A percentile compares a stretch with the other conserved stretches of the same genome.
phyloP scores from a whole-genome alignment of 805 yeast species.

The Saccharomycopsis amapae region DNA sequence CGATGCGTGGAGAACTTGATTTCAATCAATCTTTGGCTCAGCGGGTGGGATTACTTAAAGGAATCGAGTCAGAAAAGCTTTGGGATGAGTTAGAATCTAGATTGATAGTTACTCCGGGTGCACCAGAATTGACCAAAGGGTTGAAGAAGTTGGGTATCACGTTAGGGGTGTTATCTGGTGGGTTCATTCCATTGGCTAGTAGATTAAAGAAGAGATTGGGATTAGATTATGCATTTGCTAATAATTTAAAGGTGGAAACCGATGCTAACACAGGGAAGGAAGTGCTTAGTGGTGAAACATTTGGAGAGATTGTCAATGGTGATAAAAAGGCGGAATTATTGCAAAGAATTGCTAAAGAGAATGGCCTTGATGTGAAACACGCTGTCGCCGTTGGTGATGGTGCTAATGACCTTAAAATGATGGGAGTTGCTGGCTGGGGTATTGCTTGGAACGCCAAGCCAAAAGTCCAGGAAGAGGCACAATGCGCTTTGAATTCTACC shows the following conservation, averaged over 20 bases:
- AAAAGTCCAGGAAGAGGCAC: constrained; percentile 76
- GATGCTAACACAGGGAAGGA: constrained; percentile 36
- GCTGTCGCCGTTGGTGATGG: constrained; percentile 95
- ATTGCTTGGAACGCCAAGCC: constrained; percentile 98
- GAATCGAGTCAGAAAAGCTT: constrained; percentile 62
- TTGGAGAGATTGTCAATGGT: constrained; percentile 84
- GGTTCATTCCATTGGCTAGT: constrained; percentile 83
- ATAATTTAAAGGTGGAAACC: constrained; percentile 44
- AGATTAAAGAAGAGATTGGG: constrained; percentile 60
- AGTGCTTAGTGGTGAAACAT: constrained; percentile 64
- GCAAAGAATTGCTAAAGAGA: constrained; percentile 49
- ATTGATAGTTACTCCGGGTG: constrained; percentile 80
- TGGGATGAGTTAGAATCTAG: constrained; percentile 74
- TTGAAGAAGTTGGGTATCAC: constrained; percentile 57
- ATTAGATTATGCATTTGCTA: constrained; percentile 87
- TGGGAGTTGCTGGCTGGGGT: constrained; percentile 88
- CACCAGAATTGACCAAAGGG: constrained; percentile 56
- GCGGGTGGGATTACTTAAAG: constrained; percentile 75
- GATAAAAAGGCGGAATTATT: constrained; percentile 70
- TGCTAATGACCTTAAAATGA: constrained; percentile 91
- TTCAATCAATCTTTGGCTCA: constrained; percentile 71
- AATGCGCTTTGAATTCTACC: constrained; percentile 69
- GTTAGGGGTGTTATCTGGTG: constrained; percentile 89
- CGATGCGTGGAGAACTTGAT: constrained; percentile 96
- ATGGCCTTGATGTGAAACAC: constrained; percentile 40